Conservation (phyloP, 2,329 filamentous ascomycete species). For the Diaporthe velutina region DNA sequence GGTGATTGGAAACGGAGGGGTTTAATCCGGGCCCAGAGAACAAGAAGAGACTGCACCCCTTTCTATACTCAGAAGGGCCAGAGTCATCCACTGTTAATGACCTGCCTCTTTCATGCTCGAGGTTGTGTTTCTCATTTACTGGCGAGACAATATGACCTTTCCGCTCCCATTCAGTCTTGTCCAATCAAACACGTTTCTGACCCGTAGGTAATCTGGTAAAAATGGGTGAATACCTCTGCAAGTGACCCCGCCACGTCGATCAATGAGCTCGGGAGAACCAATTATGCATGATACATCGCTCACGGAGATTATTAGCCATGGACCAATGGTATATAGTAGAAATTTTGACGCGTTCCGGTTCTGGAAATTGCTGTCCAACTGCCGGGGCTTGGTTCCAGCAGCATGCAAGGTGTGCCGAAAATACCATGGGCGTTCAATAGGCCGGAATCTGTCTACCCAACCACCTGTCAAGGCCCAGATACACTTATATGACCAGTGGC, state of each 20-base stretch:
- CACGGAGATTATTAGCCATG: not conserved
- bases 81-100: too few relatives aligned
- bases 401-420: not conserved
- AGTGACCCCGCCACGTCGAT: conserved; percentile 9
- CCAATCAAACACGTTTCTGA: not conserved
- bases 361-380: not conserved
- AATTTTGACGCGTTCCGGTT: not conserved
- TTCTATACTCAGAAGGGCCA: not conserved
- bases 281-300: not conserved
- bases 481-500: not conserved
- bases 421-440: not conserved
- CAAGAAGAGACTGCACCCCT: too few relatives aligned
- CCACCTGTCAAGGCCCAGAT: not conserved
- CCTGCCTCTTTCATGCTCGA: not conserved
- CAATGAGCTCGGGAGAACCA: not conserved
- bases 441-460: not conserved
- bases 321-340: not conserved
- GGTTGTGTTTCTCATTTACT: not conserved
- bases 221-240: not conserved
- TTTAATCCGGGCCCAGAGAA: not conserved
- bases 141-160: too few relatives aligned
- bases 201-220: conserved; percentile 2
- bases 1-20: not conserved
- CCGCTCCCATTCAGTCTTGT: too few relatives aligned
- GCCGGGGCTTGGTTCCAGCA: not conserved